Evolutionary conservation across 2,329 filamentous ascomycete genomes (phyloP).

Genomic region (Zelopaecilomyces penicillatus): DNA sequence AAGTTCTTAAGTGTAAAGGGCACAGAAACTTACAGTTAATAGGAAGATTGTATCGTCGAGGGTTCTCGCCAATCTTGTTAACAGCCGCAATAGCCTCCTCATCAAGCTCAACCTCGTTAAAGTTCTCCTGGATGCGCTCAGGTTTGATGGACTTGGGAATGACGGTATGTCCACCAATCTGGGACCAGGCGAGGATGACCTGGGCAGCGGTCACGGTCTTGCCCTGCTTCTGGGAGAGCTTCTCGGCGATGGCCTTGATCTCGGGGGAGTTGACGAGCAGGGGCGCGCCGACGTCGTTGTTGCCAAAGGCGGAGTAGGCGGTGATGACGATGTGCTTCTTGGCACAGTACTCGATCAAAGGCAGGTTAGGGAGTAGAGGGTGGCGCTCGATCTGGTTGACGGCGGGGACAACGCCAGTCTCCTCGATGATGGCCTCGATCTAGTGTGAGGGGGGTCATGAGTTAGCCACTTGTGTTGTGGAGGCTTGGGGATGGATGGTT

Average conservation of each 20-base stretch:
- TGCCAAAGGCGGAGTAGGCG: constrained; percentile 52
- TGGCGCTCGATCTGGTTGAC: constrained; percentile 65
- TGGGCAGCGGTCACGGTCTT: constrained; percentile 34
- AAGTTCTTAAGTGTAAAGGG: no score
- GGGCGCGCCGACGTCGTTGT: constrained; percentile 34
- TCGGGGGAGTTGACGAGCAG: constrained; percentile 51
- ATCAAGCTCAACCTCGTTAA: constrained; percentile 54
- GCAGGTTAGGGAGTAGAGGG: constrained; percentile 50
- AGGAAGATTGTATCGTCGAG: constrained; percentile 37
- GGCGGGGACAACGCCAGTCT: constrained; percentile 48
- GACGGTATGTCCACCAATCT: constrained; percentile 55
- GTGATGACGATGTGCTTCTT: constrained; percentile 57
- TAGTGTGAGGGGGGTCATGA: constrained; percentile 10
- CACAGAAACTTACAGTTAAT: constrained; percentile 27
- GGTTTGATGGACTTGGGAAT: constrained; percentile 69
- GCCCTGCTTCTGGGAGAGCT: constrained; percentile 24
- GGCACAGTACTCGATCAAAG: constrained; percentile 51
- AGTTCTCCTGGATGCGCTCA: constrained; percentile 61
- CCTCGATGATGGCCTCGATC: constrained; percentile 48
- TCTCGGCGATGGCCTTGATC: constrained; percentile 48
- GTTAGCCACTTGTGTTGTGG: not conserved
- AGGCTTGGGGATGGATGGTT: not conserved
- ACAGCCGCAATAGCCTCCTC: constrained; percentile 52
- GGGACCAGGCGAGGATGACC: constrained; percentile 49
- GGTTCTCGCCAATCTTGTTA: constrained; percentile 49